Base-by-base conservation (phyloP, 1,284 basidiomycete species). In the Fomitiporia mediterranea region DNA sequence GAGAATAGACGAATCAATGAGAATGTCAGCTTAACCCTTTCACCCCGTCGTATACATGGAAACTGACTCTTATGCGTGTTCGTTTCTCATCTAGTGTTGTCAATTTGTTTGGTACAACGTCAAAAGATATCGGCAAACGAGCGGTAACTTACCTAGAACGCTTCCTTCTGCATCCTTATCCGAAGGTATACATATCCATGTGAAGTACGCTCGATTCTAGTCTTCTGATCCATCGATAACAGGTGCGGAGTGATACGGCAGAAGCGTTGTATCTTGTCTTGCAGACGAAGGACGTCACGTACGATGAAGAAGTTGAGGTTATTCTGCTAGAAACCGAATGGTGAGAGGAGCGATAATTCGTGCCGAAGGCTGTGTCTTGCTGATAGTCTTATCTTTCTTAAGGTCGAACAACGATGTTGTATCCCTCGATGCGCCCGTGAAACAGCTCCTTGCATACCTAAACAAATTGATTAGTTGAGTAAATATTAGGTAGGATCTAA, bases 321-420 rank as follows among this genome's bases (percentile, higher is more conserved):
- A 66, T 89, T 4, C 70, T 96, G 34, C 70, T 94, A 11, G 87
- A 91, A 66, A 93, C 91, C 9, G 82, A 84, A 66, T 97, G 94
- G 93, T 91, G 59, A 58, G 79, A 68, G 37, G 28, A 51, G 2
- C 2, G 8, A 28, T 17, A 27, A n/a, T n/a, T n/a, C n/a, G n/a
- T n/a, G n/a, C n/a, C n/a, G n/a, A n/a, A n/a, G n/a, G n/a, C n/a
- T n/a, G n/a, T n/a, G n/a, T 19, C 15, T 5, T 13, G 7, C 15
- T 43, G n/a, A 21, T 32, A 43, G 51, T 35, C 23, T 5, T 15
- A 15, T 13, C 35, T 15, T 6, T 28, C n/a, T n/a, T 13, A 37
- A 54, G 53, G 53, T 54, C 43, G 17, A 35, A 15, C 25, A 34
- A 30, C 23, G 53, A 47, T 54, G 19, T 39, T 3, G 42, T 44